Evolutionary conservation across 257 asterid species (phyloP).

Genomic region (Eucommia ulmoides): DNA sequence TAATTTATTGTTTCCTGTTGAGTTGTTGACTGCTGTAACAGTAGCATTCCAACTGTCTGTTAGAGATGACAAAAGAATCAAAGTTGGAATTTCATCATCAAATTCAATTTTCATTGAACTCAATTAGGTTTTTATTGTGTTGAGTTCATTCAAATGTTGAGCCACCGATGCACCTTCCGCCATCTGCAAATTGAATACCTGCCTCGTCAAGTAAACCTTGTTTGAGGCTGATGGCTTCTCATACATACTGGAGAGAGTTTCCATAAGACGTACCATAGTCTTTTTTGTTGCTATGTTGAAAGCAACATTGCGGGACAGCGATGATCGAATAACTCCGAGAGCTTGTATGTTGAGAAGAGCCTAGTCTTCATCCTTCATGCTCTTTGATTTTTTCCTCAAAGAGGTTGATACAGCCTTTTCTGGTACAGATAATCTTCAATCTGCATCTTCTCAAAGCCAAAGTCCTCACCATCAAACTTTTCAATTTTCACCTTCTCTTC

Average conservation of each 20-base stretch:
- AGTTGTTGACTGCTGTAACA: slow-evolving; percentile 1
- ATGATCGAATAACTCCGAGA: background rate
- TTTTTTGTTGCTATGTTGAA: background rate
- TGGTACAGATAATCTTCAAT: slow-evolving; percentile 4
- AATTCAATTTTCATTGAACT: background rate
- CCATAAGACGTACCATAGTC: background rate
- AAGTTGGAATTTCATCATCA: background rate
- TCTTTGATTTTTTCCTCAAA: background rate
- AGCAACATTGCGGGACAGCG: background rate
- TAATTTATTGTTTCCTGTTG: background rate
- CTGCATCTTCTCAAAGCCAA: slow-evolving; percentile 4
- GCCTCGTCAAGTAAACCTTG: slow-evolving; percentile 2
- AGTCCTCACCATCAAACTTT: slow-evolving; percentile 5
- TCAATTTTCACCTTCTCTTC: background rate
- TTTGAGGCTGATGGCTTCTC: slow-evolving; percentile 1
- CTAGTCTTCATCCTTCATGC: background rate
- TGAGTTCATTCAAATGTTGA: background rate
- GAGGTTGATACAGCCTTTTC: background rate
- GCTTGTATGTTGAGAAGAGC: background rate
- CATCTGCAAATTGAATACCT: background rate
- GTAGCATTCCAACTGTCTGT: slow-evolving; percentile 4
- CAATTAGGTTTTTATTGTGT: slow-evolving; percentile 1
- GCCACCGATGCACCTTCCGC: slow-evolving; percentile 1
- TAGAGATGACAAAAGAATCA: background rate
- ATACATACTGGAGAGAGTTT: background rate